Evolutionary conservation across 2,329 filamentous ascomycete genomes (phyloP).

Genomic region (Fusarium sp.): DNA sequence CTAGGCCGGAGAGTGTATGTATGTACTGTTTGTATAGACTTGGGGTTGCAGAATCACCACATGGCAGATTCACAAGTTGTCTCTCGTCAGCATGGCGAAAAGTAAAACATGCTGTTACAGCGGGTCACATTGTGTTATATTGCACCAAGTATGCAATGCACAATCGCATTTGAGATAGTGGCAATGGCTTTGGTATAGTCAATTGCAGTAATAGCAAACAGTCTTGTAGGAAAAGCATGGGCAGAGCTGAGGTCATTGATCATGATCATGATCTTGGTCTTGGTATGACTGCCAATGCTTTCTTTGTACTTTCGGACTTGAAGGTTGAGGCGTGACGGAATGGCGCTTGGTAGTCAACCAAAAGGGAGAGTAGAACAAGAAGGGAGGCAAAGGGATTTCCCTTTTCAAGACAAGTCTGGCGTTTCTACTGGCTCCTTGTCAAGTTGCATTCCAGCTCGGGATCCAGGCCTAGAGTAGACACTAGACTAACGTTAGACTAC

Average conservation of each 20-base stretch:
- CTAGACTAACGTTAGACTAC: not conserved
- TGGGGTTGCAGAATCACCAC: not conserved
- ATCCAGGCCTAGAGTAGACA: conserved; percentile 16
- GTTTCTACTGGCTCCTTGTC: conserved; percentile 9
- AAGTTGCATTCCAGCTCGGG: not conserved
- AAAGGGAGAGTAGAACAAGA: conserved; percentile 8
- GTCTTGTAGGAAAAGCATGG: not conserved
- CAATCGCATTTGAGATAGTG: not conserved
- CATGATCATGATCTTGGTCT: not conserved
- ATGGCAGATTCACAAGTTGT: not conserved
- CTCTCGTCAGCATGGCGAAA: not conserved
- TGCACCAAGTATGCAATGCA: not conserved
- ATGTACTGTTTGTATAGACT: not conserved
- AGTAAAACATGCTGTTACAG: not conserved
- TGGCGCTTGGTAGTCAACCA: not conserved
- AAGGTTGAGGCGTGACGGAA: not conserved
- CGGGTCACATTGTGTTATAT: not conserved
- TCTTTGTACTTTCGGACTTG: not conserved
- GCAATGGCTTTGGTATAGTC: not conserved
- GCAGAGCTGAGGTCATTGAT: not conserved
- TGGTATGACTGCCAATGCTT: not conserved
- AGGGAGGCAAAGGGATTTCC: conserved; percentile 1
- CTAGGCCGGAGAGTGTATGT: not conserved
- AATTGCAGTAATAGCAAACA: not conserved
- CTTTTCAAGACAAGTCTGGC: not conserved